Conservation (phyloP, 225 moss, liverwort and hornwort genomes). For the Bryoerythrophyllum caledonicum region DNA sequence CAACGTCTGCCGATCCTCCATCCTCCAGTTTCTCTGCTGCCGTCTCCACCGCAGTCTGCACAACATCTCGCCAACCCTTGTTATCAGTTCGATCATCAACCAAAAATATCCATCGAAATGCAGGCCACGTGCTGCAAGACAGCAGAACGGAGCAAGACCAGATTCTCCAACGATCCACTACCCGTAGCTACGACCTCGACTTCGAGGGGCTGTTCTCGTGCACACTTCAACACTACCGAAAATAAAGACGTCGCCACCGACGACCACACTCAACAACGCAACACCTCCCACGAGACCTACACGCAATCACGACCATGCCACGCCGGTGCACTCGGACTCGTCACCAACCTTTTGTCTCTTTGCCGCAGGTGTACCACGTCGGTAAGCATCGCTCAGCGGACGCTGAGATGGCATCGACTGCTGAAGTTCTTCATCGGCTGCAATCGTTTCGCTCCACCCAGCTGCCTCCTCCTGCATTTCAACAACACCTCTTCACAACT, state of each 20-base stretch:
- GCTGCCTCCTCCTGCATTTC: slow-evolving; percentile 78
- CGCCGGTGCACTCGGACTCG: neutral
- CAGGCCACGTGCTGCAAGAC: neutral
- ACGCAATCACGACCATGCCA: neutral
- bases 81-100: neutral
- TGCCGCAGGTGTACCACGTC: slow-evolving; percentile 72
- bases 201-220: neutral
- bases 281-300: neutral
- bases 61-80: neutral
- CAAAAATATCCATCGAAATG: neutral
- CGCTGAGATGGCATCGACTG: slow-evolving; percentile 87
- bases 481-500: slow-evolving; percentile 1
- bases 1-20: slow-evolving; percentile 70
- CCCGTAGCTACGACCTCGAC: neutral
- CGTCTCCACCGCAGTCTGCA: slow-evolving; percentile 91
- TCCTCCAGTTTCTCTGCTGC: slow-evolving; percentile 79
- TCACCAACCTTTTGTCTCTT: slow-evolving; percentile 86
- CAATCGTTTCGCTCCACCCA: slow-evolving; percentile 80
- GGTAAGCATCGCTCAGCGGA: slow-evolving; percentile 89
- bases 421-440: slow-evolving; percentile 75
- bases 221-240: neutral
- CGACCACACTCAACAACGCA: neutral
- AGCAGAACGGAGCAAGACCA: neutral
- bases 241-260: neutral
- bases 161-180: neutral